Evolutionary conservation across 495 filamentous ascomycete species (phyloP), one percentile per base, ranked within the genome.

Genomic region (Hyaloscypha hepaticicola): DNA sequence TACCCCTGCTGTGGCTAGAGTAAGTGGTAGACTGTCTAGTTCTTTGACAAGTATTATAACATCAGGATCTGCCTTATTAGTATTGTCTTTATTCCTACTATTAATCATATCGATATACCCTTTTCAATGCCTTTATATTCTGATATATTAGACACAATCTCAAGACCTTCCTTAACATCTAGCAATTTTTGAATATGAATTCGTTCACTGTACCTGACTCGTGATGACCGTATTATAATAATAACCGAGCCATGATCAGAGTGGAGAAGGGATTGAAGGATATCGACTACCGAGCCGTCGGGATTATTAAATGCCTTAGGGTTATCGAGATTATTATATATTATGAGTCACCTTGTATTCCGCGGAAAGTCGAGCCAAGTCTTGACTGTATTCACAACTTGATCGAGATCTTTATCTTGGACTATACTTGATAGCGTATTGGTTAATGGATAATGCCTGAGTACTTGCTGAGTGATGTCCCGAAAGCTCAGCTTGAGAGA

Each of bases 311-410:
- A 29, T 26, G 19, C 38, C 26, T 58, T 64, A 27, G 61, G 61
- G 28, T 64, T 65, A 26, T 82, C 79, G 41, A 72, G 73, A 61
- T 80, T 83, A 58, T 82, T 77, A 48, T 81, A 53, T 58, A 75
- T 76, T 1, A 66, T 69, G 33, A 81, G 73, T 73, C 76, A 80
- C 59, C 71, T 69, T 71, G 51, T 78, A 61, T 41, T 77, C 68
- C 56, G 71, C 68, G 19, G 50, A 11, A 58, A 12, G 34, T 57
- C 51, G 38, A 64, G 61, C 61, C 61, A 64, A 16, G 61, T 25
- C 53, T 57, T 64, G 24, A 64, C 61, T 45, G 22, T 19, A 27
- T 49, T 26, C 3, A 64, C 51, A 34, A 64, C 61, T 58, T 57
- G 51, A 57, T 64, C 52, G 33, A 64, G 61, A 29, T 64, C 33